Evolutionary conservation across 257 asterid species (phyloP).

Genomic region (Oldenlandia corymbosa): DNA sequence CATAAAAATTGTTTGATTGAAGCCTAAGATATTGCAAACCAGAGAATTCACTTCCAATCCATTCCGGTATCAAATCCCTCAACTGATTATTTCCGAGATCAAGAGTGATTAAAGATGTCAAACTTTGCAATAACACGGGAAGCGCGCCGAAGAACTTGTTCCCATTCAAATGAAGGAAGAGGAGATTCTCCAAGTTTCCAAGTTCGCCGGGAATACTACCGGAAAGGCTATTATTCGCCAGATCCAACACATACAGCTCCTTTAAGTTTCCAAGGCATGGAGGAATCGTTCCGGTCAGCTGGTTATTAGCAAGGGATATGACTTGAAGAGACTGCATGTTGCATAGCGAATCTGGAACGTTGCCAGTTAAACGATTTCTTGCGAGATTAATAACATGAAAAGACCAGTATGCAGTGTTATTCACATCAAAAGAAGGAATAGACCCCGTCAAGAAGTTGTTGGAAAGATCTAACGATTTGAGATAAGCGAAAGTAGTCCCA

Average conservation of each 20-base stretch:
- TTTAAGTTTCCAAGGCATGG: conserved; percentile 11
- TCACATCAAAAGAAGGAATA: too few species aligned
- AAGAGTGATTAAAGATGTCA: neutral
- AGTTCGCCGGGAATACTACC: conserved; percentile 25
- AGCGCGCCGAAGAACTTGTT: neutral
- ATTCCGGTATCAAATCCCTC: too few species aligned
- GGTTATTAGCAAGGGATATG: conserved; percentile 8
- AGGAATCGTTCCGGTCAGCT: conserved; percentile 19
- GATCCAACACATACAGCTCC: neutral
- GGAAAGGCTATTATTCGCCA: conserved; percentile 11
- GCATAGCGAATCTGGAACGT: conserved; percentile 5
- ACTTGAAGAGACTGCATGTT: neutral
- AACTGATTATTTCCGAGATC: too few species aligned
- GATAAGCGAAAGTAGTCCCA: neutral
- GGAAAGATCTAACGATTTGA: conserved; percentile 12
- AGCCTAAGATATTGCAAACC: too few species aligned
- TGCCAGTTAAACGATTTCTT: conserved; percentile 4
- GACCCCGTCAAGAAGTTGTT: too few species aligned
- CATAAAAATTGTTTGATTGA: too few species aligned
- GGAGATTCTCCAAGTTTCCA: conserved; percentile 8
- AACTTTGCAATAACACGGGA: neutral
- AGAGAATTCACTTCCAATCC: too few species aligned
- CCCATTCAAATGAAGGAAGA: conserved; percentile 13
- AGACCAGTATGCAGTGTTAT: too few species aligned
- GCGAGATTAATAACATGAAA: too few species aligned